phyloP scores from a whole-genome alignment of 2,329 filamentous ascomycete species.

The Aspergillus ochraceus region DNA sequence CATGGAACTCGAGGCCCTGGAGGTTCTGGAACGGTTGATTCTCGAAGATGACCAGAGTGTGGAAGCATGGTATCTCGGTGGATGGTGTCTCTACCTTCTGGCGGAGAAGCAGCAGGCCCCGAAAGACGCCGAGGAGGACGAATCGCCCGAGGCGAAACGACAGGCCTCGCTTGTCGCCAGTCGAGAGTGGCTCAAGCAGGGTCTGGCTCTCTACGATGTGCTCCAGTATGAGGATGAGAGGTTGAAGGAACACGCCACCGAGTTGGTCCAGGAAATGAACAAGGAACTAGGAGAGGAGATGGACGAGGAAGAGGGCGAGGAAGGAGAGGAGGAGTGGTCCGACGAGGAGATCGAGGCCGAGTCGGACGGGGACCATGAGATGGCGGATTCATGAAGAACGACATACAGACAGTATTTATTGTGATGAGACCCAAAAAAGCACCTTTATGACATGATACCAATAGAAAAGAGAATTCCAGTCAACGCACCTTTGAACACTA shows the following conservation, averaged over 20 bases:
- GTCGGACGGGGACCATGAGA: slow-evolving; percentile 53
- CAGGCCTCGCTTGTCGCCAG: slow-evolving; percentile 69
- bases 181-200: slow-evolving; percentile 78
- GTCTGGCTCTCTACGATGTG: slow-evolving; percentile 72
- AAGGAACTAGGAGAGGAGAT: slow-evolving; percentile 63
- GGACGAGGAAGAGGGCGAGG: slow-evolving; percentile 57
- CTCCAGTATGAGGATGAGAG: slow-evolving; percentile 70
- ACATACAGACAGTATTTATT: slow-evolving; percentile 18
- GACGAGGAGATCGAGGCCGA: slow-evolving; percentile 58
- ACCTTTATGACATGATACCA: slow-evolving; percentile 34
- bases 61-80: slow-evolving; percentile 95
- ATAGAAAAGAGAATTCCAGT: slow-evolving; percentile 16
- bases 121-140: slow-evolving; percentile 33
- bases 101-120: slow-evolving; percentile 45
- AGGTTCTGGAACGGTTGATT: slow-evolving; percentile 80
- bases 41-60: slow-evolving; percentile 91
- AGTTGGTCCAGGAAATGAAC: slow-evolving; percentile 55
- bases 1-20: slow-evolving; percentile 79
- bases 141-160: slow-evolving; percentile 52
- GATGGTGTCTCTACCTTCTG: slow-evolving; percentile 83
- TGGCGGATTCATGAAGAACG: slow-evolving; percentile 49
- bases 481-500: not conserved
- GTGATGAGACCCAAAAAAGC: slow-evolving; percentile 17
- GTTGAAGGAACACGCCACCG: slow-evolving; percentile 45
- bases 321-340: slow-evolving; percentile 54